Percentiles rank a stretch among this genome's conserved stretches.
Evolutionary conservation across 2,329 filamentous ascomycete genomes (phyloP).

Genomic region (Stagonosporopsis vannaccii): DNA sequence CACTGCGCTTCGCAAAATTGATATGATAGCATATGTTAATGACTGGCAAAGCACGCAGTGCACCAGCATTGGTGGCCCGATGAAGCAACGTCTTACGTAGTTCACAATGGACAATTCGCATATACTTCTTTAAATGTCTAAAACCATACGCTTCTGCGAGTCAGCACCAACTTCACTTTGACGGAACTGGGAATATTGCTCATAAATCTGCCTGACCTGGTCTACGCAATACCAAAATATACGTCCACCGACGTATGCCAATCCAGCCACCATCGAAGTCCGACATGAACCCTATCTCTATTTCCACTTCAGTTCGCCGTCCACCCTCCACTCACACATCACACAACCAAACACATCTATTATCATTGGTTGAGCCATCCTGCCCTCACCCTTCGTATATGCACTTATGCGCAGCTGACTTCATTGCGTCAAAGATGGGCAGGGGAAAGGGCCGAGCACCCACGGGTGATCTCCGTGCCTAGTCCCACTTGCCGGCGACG

Average conservation of each 20-base stretch:
- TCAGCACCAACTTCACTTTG: neutral
- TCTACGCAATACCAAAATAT: no score
- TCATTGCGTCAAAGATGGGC: neutral
- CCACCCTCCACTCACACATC: neutral
- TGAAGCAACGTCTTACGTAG: neutral
- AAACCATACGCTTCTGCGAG: neutral
- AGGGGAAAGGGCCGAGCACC: neutral
- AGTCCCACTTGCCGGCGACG: neutral
- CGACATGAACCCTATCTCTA: neutral
- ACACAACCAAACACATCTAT: neutral
- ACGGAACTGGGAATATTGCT: neutral
- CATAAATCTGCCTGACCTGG: neutral
- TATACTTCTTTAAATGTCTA: neutral
- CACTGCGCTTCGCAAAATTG: neutral
- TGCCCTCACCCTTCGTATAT: neutral
- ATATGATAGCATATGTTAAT: neutral
- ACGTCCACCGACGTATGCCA: neutral
- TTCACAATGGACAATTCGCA: neutral
- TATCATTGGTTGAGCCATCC: neutral
- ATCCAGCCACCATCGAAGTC: neutral
- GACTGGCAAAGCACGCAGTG: constrained; percentile 14
- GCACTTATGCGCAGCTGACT: neutral
- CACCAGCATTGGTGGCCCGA: neutral
- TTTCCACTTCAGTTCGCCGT: constrained; percentile 1
- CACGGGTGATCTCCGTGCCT: constrained; percentile 2